Conservation (phyloP, 2,329 filamentous ascomycete species). For the Hymenotorrendiella dingleyae region DNA sequence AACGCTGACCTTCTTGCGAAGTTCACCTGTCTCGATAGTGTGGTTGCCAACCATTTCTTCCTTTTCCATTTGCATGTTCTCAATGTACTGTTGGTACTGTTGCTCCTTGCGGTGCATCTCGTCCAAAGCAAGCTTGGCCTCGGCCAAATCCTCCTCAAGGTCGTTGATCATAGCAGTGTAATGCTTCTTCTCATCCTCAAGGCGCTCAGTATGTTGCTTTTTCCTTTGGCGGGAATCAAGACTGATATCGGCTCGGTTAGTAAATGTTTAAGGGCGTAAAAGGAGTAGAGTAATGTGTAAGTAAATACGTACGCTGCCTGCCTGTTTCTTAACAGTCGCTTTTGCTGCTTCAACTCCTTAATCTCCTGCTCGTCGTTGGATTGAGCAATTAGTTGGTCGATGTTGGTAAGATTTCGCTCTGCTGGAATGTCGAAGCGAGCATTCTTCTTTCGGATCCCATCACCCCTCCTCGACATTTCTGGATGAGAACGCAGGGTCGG, state of each 20-base stretch:
- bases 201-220: conserved; percentile 94
- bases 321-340: conserved; percentile 87
- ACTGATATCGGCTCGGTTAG: conserved; percentile 40
- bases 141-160: conserved; percentile 70
- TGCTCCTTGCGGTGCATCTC: conserved; percentile 69
- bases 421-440: conserved; percentile 94
- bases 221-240: conserved; percentile 96
- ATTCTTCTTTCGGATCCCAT: conserved; percentile 93
- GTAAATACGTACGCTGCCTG: conserved; percentile 81
- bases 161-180: conserved; percentile 70
- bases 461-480: conserved; percentile 47
- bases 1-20: conserved; percentile 87
- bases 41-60: conserved; percentile 84
- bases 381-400: conserved; percentile 84
- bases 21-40: conserved; percentile 82
- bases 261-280: conserved; percentile 12
- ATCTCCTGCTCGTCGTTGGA: conserved; percentile 88
- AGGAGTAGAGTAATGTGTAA: neutral
- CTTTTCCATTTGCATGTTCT: conserved; percentile 76
- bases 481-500: conserved; percentile 66
- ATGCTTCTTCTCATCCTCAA: conserved; percentile 95
- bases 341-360: conserved; percentile 98
- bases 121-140: conserved; percentile 63
- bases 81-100: conserved; percentile 67
- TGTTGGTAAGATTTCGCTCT: conserved; percentile 88